Evolutionary conservation across 306 rosid genomes (phyloP), one percentile per base, ranked within the genome.

Genomic region (Albizia julibrissin): DNA sequence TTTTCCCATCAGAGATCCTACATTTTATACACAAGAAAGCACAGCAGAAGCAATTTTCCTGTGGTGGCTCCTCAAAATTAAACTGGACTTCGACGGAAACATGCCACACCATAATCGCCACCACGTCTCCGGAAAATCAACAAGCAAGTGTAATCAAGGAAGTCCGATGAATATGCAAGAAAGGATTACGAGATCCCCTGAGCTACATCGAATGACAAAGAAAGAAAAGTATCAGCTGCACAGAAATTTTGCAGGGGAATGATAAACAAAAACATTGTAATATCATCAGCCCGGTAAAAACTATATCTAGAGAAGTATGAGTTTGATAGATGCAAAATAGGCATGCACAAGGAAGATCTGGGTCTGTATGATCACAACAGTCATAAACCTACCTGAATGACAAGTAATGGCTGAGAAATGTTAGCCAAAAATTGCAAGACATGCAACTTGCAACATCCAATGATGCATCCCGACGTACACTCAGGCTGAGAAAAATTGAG

Each of bases 181-280:
- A 61, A 61, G 85, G 86, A 79, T 70, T 56, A 72, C 31, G 65
- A 82, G 84, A 65, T 76, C 83, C 89, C 88, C 29, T 78, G 86
- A 71, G 47, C 86, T 79, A 77, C 58, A 68, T 67, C 74, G 77
- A 77, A 78, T 8, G 79, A 83, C n/a, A 72, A 75, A 81, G 59
- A 62, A 83, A 81, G 79, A 73, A 76, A 78, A 72, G 54, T 75
- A 83, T 87, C 87, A 87, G 85, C 79, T 31, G 69, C 81, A 79
- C 67, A 19, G 21, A 76, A 77, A 79, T n/a, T 56, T 56, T 46
- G 79, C 33, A 65, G 76, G 75, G 58, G 42, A 31, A 62, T 73
- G 64, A n/a, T n/a, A 59, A 59, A 59, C 12, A n/a, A 56, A 56
- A 56, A 2, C 56, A 52, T 19, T 52, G 6, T 81, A 74, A 29